Conservation (phyloP, 2,329 filamentous ascomycete genomes). For the Aspergillus chevalieri region DNA sequence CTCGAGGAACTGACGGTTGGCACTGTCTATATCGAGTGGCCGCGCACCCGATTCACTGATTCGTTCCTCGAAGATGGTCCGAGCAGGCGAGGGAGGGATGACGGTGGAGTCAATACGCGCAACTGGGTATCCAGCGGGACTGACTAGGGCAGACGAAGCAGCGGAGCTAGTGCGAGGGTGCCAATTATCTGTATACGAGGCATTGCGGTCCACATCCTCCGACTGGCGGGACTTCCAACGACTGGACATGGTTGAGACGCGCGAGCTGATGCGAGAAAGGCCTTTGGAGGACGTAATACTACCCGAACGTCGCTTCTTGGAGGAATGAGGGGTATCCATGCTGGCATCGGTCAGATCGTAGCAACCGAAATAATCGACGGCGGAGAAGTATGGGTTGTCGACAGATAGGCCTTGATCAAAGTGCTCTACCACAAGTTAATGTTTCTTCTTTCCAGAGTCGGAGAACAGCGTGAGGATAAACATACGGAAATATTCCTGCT, state of each 20-base stretch:
- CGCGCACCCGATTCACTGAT: conserved; percentile 44
- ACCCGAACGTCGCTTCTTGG: conserved; percentile 49
- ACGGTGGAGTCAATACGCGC: conserved; percentile 44
- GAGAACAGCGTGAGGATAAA: conserved; percentile 21
- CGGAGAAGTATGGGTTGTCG: conserved; percentile 25
- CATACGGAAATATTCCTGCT: conserved; percentile 68
- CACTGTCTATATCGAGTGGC: conserved; percentile 49
- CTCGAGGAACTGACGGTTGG: conserved; percentile 44
- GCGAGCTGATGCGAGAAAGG: conserved; percentile 59
- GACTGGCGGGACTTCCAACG: conserved; percentile 33
- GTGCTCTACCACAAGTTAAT: conserved; percentile 23
- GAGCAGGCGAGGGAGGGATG: conserved; percentile 56
- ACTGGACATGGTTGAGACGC: conserved; percentile 68
- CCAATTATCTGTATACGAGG: conserved; percentile 24
- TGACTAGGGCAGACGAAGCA: conserved; percentile 35
- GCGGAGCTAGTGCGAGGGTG: conserved; percentile 39
- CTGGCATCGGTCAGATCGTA: conserved; percentile 56
- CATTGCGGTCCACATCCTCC: conserved; percentile 24
- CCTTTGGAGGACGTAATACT: conserved; percentile 37
- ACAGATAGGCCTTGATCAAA: conserved; percentile 28
- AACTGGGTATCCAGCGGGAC: conserved; percentile 28
- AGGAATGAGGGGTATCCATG: conserved; percentile 53
- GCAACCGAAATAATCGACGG: conserved; percentile 25
- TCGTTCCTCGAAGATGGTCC: conserved; percentile 56
- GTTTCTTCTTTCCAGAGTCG: neutral